Percentiles rank a stretch among this genome's conserved stretches.
These are phyloP conservation scores for Penicillium sp. DNA, from an alignment of 2,329 filamentous ascomycete genomes.

Conservation along the genomic window DNA sequence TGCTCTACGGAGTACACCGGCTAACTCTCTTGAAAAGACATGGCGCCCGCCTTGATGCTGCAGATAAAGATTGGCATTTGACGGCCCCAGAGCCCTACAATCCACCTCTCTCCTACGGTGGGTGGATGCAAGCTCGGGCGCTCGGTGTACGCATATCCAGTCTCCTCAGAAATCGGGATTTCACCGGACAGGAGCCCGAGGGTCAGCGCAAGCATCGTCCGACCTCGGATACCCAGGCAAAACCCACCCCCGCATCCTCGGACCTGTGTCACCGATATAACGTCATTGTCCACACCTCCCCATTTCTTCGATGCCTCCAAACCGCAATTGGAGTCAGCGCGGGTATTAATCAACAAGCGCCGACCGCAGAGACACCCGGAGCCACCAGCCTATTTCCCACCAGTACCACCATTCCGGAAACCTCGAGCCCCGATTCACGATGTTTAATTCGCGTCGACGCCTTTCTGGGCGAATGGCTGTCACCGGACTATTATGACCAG, in stretches of 20 bases:
- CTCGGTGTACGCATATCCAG: constrained; percentile 82
- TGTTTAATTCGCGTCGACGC: constrained; percentile 75
- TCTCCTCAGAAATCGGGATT: constrained; percentile 59
- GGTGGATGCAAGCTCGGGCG: constrained; percentile 83
- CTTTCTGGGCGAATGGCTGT: constrained; percentile 94
- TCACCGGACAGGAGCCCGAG: constrained; percentile 13
- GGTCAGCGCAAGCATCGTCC: constrained; percentile 2
- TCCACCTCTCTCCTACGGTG: constrained; percentile 89
- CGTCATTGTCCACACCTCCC: constrained; percentile 88
- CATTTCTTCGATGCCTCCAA: constrained; percentile 89
- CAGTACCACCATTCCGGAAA: neutral
- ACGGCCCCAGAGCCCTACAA: constrained; percentile 94
- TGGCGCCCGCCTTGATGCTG: constrained; percentile 88
- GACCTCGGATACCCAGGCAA: constrained; percentile 10
- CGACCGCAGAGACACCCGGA: constrained; percentile 20
- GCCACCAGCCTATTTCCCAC: constrained; percentile 1
- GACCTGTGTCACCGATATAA: constrained; percentile 45
- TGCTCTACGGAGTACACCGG: neutral
- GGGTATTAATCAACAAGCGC: constrained; percentile 63
- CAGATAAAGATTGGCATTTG: constrained; percentile 93
- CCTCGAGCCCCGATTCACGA: constrained; percentile 15
- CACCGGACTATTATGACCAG: constrained; percentile 87
- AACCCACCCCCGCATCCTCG: constrained; percentile 13
- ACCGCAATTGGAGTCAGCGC: constrained; percentile 86
- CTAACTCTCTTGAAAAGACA: constrained; percentile 64